These are phyloP conservation scores for Komagataella ulmi DNA, from an alignment of 805 yeast genomes.

Conservation along the genomic window DNA sequence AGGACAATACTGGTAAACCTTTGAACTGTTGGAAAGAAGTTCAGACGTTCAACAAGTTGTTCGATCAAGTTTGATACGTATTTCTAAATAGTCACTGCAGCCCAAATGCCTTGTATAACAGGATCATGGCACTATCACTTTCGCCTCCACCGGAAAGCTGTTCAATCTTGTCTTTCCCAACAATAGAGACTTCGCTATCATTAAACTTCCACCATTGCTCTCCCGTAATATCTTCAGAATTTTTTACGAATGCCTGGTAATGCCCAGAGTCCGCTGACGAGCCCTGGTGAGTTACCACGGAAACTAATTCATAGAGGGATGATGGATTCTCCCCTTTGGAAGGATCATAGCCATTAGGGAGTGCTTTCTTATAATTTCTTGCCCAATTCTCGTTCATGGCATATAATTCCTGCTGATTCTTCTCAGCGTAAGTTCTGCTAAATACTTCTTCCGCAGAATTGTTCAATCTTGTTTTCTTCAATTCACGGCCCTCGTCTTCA, in stretches of 20 bases:
- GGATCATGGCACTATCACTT: slow-evolving; percentile 85
- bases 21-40: slow-evolving; percentile 79
- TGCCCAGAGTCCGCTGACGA: slow-evolving; percentile 96
- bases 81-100: slow-evolving; percentile 19
- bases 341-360: slow-evolving; percentile 35
- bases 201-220: slow-evolving; percentile 90
- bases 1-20: slow-evolving; percentile 46
- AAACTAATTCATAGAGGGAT: slow-evolving; percentile 70
- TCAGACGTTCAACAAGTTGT: slow-evolving; percentile 49
- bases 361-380: slow-evolving; percentile 26
- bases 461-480: slow-evolving; percentile 42
- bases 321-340: slow-evolving; percentile 69
- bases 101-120: slow-evolving; percentile 77
- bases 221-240: slow-evolving; percentile 47
- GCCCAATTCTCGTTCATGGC: slow-evolving; percentile 36
- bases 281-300: slow-evolving; percentile 88
- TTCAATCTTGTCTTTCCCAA: slow-evolving; percentile 75
- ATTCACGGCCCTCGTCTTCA: slow-evolving; percentile 58
- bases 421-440: slow-evolving; percentile 42
- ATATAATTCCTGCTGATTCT: slow-evolving; percentile 34
- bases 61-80: slow-evolving; percentile 25
- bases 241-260: slow-evolving; percentile 81
- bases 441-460: slow-evolving; percentile 11
- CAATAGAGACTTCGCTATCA: slow-evolving; percentile 75
- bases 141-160: slow-evolving; percentile 94